Base-by-base conservation (phyloP, 1,284 basidiomycete genomes). In the Boletus subluridellus region DNA sequence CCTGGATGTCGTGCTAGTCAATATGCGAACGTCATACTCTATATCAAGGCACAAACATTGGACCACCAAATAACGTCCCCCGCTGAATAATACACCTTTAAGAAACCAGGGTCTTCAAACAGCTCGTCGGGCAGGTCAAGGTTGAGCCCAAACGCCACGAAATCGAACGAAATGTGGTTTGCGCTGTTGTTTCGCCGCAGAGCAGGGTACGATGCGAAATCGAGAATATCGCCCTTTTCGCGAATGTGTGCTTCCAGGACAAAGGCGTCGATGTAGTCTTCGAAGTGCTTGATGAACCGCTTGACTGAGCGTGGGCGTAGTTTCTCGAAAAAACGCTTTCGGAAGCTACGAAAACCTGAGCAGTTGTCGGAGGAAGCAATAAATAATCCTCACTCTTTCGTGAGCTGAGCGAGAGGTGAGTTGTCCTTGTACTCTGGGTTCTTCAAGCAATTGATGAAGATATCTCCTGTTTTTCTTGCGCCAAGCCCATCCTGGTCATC, bases 31-130 rank as follows among this genome's bases (percentile, higher is more conserved):
- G 24, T 17, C 15, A 42, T 45, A 52, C 30, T 26, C 35, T 26
- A 24, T 35, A 4, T 34, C 52, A 50, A 55, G 44, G 45, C 12
- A 55, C 60, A 38, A 64, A 87, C 87, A 66, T 89, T 89, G 28
- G 84, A 76, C 83, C 84, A 87, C 70, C 82, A 85, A 55, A 88
- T 81, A 67, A 85, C 78, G 66, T 89, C 86, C n/a, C 80, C 80
- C 4, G 82, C 84, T 5, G 81, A 80, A 68, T 79, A 81, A 65
- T 85, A 84, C 55, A 84, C 78, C 37, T 77, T 75, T 70, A 76
- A 73, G 66, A 88, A 83, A 5, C 72, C 69, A 7, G 80, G 75
- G 64, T 87, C 75, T 45, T 85, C 74, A 63, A 83, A 82, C 30
- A 87, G 77, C 49, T 81, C 77, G 62, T 88, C 82, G 8, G 84